Percentiles rank a stretch among this genome's conserved stretches.
Conservation (phyloP, 768 basidiomycete genomes). For the Lactarius psammicola region DNA sequence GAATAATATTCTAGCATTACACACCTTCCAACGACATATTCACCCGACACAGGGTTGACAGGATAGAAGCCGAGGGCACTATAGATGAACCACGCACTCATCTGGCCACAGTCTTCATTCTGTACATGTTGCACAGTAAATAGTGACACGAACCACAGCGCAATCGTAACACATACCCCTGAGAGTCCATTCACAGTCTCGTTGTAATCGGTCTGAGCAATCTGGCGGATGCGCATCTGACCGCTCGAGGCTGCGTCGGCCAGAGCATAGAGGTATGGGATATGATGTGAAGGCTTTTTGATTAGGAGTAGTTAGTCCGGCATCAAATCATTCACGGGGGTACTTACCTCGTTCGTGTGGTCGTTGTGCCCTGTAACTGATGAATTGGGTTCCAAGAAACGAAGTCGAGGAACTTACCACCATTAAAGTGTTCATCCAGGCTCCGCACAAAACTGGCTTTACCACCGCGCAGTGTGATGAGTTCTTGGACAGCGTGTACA, state of each 20-base stretch:
- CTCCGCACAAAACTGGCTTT: constrained; percentile 61
- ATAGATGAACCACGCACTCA: constrained; percentile 89
- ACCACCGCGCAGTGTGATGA: constrained; percentile 66
- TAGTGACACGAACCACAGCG: neutral
- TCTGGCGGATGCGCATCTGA: constrained; percentile 67
- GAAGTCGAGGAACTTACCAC: constrained; percentile 36
- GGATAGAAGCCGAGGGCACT: constrained; percentile 83
- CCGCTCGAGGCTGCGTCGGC: constrained; percentile 69
- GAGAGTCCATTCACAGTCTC: constrained; percentile 66
- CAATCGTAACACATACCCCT: constrained; percentile 48
- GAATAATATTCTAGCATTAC: constrained; percentile 28
- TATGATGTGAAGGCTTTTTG: constrained; percentile 77
- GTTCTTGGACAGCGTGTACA: constrained; percentile 62
- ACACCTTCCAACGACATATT: constrained; percentile 75
- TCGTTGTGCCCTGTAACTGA: constrained; percentile 64
- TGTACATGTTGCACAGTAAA: constrained; percentile 31
- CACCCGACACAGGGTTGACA: constrained; percentile 74
- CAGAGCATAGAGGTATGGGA: constrained; percentile 77
- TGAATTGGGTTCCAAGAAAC: neutral
- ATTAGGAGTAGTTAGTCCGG: neutral
- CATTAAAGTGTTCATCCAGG: constrained; percentile 56
- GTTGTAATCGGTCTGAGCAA: constrained; percentile 64
- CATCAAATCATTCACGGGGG: neutral
- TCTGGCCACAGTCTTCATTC: constrained; percentile 91
- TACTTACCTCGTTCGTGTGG: constrained; percentile 71